These are phyloP conservation scores for Russula sp. DNA, from an alignment of 768 basidiomycete species.

Conservation along the genomic window DNA sequence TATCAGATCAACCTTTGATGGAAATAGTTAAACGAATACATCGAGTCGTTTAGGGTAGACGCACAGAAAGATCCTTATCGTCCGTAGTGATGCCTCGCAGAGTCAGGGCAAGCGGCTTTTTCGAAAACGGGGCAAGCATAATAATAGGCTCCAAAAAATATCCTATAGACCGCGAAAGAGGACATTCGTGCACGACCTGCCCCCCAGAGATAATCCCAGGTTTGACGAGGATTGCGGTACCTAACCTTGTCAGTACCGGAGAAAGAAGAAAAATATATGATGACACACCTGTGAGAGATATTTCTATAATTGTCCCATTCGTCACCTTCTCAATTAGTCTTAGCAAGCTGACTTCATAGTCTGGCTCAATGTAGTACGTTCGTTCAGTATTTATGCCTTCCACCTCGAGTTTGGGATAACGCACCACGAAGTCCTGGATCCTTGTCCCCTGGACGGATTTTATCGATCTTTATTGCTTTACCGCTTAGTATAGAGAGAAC, in stretches of 20 bases:
- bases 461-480: constrained; percentile 75
- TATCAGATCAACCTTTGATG: constrained; percentile 78
- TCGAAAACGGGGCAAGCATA: constrained; percentile 89
- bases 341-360: constrained; percentile 89
- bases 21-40: background rate
- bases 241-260: constrained; percentile 34
- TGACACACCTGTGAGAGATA: constrained; percentile 82
- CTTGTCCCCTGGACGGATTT: constrained; percentile 86
- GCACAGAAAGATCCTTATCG: constrained; percentile 83
- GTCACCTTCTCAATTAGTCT: constrained; percentile 85
- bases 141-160: constrained; percentile 91
- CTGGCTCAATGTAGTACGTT: constrained; percentile 34
- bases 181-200: constrained; percentile 75
- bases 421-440: constrained; percentile 91
- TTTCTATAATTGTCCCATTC: constrained; percentile 93
- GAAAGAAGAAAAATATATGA: background rate
- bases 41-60: constrained; percentile 25
- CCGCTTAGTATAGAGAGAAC: constrained; percentile 89
- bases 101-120: constrained; percentile 76
- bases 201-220: constrained; percentile 92
- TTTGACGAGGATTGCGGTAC: constrained; percentile 87
- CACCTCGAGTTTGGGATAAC: constrained; percentile 15
- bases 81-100: constrained; percentile 90
- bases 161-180: constrained; percentile 81
- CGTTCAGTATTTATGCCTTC: background rate